These are phyloP conservation scores for Eimeria sp. DNA, from an alignment of 169 alveolate species.

Conservation along the genomic window DNA sequence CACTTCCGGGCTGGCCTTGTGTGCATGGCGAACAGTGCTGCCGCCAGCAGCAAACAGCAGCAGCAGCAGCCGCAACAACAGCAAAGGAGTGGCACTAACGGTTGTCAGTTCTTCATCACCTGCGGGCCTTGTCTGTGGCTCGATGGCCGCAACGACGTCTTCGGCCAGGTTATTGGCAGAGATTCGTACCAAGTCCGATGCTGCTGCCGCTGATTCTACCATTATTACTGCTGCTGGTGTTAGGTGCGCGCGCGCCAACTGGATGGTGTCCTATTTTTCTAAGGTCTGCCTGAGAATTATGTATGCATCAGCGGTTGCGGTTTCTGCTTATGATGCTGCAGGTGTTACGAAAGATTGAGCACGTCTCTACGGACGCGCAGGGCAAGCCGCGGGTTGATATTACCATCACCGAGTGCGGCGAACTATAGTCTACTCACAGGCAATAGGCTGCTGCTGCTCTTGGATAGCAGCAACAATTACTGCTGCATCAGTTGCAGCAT, in stretches of 20 bases:
- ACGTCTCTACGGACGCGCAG: conserved; percentile 77
- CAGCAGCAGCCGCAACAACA: conserved; percentile 31
- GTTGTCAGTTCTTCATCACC: conserved; percentile 98
- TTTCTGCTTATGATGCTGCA: conserved; percentile 38
- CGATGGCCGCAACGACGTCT: conserved; percentile 96
- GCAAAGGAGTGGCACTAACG: conserved; percentile 88
- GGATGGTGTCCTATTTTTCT: too few relatives aligned
- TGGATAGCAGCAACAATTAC: neutral
- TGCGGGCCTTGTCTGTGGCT: conserved; percentile 97
- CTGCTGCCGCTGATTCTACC: neutral
- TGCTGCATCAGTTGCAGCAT: neutral
- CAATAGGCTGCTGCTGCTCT: neutral
- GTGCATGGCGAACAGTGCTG: conserved; percentile 95
- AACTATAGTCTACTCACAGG: neutral
- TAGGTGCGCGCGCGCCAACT: too few relatives aligned
- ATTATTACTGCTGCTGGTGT: neutral
- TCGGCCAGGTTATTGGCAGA: conserved; percentile 86
- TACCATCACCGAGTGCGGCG: conserved; percentile 82
- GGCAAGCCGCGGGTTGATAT: conserved; percentile 74
- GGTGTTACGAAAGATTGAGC: conserved; percentile 83
- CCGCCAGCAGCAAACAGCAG: conserved; percentile 22
- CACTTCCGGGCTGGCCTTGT: conserved; percentile 97
- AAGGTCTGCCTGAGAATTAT: neutral
- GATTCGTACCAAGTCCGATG: conserved; percentile 76
- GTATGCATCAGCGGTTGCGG: neutral